A percentile compares a stretch with the other conserved stretches of the same genome.
These are phyloP conservation scores for Apiospora phragmitis DNA, from an alignment of 2,329 filamentous ascomycete genomes.

Conservation along the genomic window DNA sequence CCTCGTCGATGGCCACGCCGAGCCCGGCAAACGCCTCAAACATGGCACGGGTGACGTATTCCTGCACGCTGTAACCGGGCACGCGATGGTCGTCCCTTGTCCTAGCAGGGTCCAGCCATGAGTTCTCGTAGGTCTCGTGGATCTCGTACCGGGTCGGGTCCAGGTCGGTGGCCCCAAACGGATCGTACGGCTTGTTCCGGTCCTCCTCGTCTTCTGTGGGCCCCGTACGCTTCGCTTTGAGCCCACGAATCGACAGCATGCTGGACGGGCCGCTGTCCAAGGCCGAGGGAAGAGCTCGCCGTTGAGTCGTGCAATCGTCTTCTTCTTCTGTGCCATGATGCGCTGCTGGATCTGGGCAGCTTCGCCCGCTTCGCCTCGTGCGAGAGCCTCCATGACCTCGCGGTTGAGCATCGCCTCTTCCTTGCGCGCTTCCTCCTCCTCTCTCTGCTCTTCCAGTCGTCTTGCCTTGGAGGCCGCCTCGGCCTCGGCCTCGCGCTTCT, in stretches of 20 bases:
- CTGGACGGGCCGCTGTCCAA: slow-evolving; percentile 23
- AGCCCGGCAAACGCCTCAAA: slow-evolving; percentile 89
- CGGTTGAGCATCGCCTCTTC: slow-evolving; percentile 64
- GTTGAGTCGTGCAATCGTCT: slow-evolving; percentile 54
- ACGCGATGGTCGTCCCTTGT: slow-evolving; percentile 67
- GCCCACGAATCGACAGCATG: slow-evolving; percentile 71
- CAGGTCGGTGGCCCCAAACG: slow-evolving; percentile 73
- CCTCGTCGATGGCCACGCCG: slow-evolving; percentile 83
- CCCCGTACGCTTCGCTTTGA: slow-evolving; percentile 61
- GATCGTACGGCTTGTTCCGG: slow-evolving; percentile 79
- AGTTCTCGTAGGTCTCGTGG: slow-evolving; percentile 70
- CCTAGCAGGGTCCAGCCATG: slow-evolving; percentile 68
- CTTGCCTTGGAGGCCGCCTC: slow-evolving; percentile 63
- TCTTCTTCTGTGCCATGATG: slow-evolving; percentile 73
- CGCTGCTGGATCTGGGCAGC: slow-evolving; percentile 60
- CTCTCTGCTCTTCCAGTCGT: slow-evolving; percentile 62
- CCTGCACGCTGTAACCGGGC: slow-evolving; percentile 79
- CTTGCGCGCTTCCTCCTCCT: slow-evolving; percentile 70
- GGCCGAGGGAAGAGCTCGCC: slow-evolving; percentile 32
- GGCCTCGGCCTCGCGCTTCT: slow-evolving; percentile 62
- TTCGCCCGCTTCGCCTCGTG: slow-evolving; percentile 59
- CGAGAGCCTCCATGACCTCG: slow-evolving; percentile 70
- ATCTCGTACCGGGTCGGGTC: slow-evolving; percentile 69
- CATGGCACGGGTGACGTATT: slow-evolving; percentile 79
- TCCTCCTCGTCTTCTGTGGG: slow-evolving; percentile 53